Conservation (phyloP, 768 basidiomycete species). For the Termitomyces sp. region DNA sequence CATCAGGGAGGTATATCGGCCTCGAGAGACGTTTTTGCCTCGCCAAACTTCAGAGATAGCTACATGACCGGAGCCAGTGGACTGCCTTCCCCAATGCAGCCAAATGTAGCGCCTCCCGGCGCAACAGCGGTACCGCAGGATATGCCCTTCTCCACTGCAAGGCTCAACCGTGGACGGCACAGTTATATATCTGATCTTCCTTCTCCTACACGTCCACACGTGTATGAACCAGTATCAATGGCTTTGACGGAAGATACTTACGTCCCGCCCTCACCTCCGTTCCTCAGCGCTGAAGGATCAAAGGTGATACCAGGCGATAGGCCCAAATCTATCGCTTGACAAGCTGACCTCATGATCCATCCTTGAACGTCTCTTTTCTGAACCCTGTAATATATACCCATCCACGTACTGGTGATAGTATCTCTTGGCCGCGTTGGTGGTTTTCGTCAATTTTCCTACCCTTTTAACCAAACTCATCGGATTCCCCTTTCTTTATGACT, state of each 20-base stretch:
- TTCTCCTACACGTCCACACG: conserved; percentile 28
- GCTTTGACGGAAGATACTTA: conserved; percentile 53
- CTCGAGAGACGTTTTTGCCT: not conserved
- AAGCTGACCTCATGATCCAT: not conserved
- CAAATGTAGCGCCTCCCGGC: not conserved
- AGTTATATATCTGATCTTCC: conserved; percentile 23
- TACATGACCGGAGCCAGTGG: conserved; percentile 1
- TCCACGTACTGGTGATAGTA: not conserved
- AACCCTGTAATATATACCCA: conserved; percentile 7
- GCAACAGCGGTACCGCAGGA: conserved; percentile 3
- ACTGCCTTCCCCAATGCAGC: conserved; percentile 5
- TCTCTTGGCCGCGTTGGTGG: conserved; percentile 3
- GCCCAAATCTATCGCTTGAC: conserved; percentile 38
- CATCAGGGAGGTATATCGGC: not conserved
- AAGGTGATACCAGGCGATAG: conserved; percentile 27
- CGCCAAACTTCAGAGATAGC: conserved; percentile 3
- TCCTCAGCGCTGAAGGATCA: conserved; percentile 36
- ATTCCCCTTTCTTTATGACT: conserved; percentile 1
- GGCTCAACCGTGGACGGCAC: conserved; percentile 37
- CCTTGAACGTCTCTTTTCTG: not conserved
- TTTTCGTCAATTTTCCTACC: not conserved
- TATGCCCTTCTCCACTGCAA: conserved; percentile 19
- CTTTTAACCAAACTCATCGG: not conserved
- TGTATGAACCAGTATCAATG: conserved; percentile 75
- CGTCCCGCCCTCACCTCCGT: conserved; percentile 54